Base-by-base conservation (phyloP, 2,329 filamentous ascomycete genomes). In the Septoria linicola region DNA sequence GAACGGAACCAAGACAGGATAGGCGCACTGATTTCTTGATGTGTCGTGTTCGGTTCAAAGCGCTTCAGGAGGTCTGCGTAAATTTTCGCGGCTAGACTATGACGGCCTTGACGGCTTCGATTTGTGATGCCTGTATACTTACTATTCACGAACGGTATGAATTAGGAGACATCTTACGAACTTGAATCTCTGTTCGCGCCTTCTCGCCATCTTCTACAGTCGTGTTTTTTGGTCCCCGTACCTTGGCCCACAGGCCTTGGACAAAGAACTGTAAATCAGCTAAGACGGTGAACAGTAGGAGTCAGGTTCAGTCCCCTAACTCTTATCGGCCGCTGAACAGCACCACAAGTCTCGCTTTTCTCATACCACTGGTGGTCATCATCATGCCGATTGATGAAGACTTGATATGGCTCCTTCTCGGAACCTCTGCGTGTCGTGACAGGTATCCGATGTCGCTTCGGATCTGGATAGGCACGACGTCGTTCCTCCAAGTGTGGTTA, bases 111-210 rank as follows among this genome's bases (percentile, higher is more conserved):
- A 49, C 30, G 45, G 45, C n/a, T 41, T 17, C n/a, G 36, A 13
- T 17, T 17, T 20, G 40, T 23, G 21, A 31, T 25, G 16, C 30
- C 19, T 49, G 30, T 46, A 46, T 37, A 46, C 41, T 31, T 47
- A 46, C 25, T 49, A 35, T 41, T 49, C 46, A 42, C 37, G 46
- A 49, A 13, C 14, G 46, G 23, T 41, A 49, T 49, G 46, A 42
- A 36, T 49, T 39, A 40, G 32, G 23, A 37, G 34, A 47, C 37
- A 39, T 40, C 35, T 47, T 39, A 27, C 25, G 8, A 36, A 13
- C 10, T n/a, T 34, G 23, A n/a, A n/a, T 14, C 8, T 45, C 25
- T n/a, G 5, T 19, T 19, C 11, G 11, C 10, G n/a, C 13, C 34
- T 3, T 3, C 17, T 34, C n/a, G n/a, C n/a, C n/a, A n/a, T n/a